phyloP scores from a whole-genome alignment of 768 basidiomycete genomes.

The Hemileccinum rubropunctum region DNA sequence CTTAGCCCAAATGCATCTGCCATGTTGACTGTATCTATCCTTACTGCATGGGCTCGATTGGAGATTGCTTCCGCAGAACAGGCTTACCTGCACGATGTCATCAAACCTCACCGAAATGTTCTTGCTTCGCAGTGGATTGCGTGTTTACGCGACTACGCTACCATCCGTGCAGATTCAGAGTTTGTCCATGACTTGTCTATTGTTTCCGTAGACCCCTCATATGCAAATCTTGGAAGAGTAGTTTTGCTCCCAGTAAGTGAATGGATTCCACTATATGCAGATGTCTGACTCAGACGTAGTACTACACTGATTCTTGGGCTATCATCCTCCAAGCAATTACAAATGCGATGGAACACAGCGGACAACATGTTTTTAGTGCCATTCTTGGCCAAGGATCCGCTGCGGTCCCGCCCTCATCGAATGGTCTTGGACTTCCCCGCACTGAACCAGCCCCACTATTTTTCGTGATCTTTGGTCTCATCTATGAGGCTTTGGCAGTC shows the following conservation, averaged over 20 bases:
- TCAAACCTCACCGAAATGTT: conserved; percentile 72
- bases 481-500: conserved; percentile 80
- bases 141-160: conserved; percentile 87
- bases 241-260: conserved; percentile 81
- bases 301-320: conserved; percentile 81
- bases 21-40: conserved; percentile 88
- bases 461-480: conserved; percentile 88
- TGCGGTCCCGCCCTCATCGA: conserved; percentile 16
- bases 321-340: conserved; percentile 85
- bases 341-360: conserved; percentile 67
- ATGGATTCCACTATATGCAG: not conserved
- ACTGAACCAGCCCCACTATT: conserved; percentile 78
- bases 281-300: conserved; percentile 45
- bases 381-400: conserved; percentile 64
- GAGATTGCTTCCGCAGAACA: conserved; percentile 75
- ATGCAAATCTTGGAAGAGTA: conserved; percentile 86
- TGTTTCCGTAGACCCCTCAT: conserved; percentile 75
- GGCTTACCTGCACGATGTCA: conserved; percentile 72
- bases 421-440: conserved; percentile 25
- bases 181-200: conserved; percentile 73
- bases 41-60: conserved; percentile 95
- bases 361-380: conserved; percentile 68
- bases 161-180: conserved; percentile 86
- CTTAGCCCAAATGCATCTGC: conserved; percentile 92
- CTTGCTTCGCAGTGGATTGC: conserved; percentile 87